phyloP scores from a whole-genome alignment of 805 yeast genomes.

The Candida taoyuanica region DNA sequence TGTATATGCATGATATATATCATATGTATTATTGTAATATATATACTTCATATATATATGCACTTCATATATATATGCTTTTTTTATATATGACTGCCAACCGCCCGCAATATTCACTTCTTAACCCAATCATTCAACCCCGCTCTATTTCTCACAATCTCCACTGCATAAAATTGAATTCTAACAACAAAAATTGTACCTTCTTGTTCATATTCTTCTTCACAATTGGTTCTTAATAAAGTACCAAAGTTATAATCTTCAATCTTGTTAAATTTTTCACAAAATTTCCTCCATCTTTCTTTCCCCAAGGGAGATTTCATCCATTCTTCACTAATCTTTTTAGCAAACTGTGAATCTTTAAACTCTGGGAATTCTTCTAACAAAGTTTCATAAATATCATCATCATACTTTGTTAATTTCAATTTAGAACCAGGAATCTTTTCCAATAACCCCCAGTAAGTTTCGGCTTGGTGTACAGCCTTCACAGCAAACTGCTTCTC shows the following conservation, averaged over 20 bases:
- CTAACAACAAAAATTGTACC: constrained; percentile 88
- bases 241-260: constrained; percentile 97
- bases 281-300: constrained; percentile 84
- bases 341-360: constrained; percentile 51
- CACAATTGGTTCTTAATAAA: constrained; percentile 67
- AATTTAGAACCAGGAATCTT: constrained; percentile 76
- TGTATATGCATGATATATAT: too few species aligned
- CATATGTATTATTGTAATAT: too few species aligned
- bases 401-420: constrained; percentile 67
- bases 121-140: constrained; percentile 91
- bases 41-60: too few species aligned
- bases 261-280: constrained; percentile 77
- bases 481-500: constrained; percentile 97
- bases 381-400: constrained; percentile 58
- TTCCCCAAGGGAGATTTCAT: constrained; percentile 80
- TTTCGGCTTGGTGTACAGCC: constrained; percentile 93
- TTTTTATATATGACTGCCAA: too few species aligned
- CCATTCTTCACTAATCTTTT: constrained; percentile 63
- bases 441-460: constrained; percentile 80
- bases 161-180: constrained; percentile 92
- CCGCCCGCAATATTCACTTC: constrained; percentile 15
- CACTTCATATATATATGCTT: too few species aligned
- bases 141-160: constrained; percentile 85
- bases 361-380: constrained; percentile 86
- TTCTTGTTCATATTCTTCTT: constrained; percentile 73